A percentile compares a stretch with the other conserved stretches of the same genome.
Evolutionary conservation across 371 early-diverging fungal genomes (phyloP).

Genomic region (Apophysomyces elegans): DNA sequence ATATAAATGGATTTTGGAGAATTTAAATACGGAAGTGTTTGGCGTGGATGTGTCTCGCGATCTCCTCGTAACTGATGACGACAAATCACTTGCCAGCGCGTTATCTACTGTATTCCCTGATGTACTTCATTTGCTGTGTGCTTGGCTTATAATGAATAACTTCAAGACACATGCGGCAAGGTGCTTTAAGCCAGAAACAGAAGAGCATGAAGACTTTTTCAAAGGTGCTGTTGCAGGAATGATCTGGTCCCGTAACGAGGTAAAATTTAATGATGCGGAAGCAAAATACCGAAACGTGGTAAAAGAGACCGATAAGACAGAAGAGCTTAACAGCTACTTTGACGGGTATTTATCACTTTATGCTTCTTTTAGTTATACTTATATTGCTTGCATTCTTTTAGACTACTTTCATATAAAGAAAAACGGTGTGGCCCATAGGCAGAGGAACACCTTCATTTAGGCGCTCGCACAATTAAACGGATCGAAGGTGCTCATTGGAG

Average conservation of each 20-base stretch:
- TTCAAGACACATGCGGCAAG: background rate
- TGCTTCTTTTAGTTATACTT: too few species aligned
- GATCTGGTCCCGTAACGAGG: background rate
- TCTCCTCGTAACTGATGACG: constrained; percentile 18
- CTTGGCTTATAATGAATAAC: constrained; percentile 10
- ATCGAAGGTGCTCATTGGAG: constrained; percentile 13
- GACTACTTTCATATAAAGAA: constrained; percentile 14
- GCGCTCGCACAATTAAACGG: constrained; percentile 8
- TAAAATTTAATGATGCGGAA: background rate
- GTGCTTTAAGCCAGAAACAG: background rate
- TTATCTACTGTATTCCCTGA: constrained; percentile 4
- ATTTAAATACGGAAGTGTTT: background rate
- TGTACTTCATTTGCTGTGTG: constrained; percentile 7
- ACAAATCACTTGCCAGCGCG: constrained; percentile 2
- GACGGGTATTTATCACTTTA: constrained; percentile 1
- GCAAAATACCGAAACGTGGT: background rate
- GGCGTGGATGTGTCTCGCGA: background rate
- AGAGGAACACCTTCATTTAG: constrained; percentile 10
- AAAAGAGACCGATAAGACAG: background rate
- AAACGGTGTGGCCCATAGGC: constrained; percentile 12
- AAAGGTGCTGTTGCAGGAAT: background rate
- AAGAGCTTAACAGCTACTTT: background rate
- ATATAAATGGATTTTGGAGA: constrained; percentile 11
- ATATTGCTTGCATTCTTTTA: background rate
- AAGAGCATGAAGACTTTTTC: background rate